Evolutionary conservation across 2,329 filamentous ascomycete genomes (phyloP).

Genomic region (Pseudogymnoascus sp.): DNA sequence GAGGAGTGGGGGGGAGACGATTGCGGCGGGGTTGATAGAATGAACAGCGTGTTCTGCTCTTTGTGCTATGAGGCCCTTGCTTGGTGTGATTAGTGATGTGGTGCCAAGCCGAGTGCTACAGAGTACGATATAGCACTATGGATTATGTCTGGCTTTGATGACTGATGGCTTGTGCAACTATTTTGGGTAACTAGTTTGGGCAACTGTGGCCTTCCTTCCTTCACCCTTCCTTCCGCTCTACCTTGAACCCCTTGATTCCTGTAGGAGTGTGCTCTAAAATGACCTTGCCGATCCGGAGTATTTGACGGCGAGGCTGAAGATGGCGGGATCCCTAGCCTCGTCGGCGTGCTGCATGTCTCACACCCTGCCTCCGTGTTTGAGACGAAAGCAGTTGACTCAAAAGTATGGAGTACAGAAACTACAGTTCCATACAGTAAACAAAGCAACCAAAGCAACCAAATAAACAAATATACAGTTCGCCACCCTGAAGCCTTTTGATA

Average conservation of each 20-base stretch:
- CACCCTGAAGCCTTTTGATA: background rate
- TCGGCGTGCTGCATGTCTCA: background rate
- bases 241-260: background rate
- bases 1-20: constrained; percentile 70
- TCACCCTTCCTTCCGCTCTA: background rate
- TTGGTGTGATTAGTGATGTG: constrained; percentile 4
- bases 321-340: constrained; percentile 4
- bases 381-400: background rate
- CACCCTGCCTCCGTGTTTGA: constrained; percentile 2
- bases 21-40: constrained; percentile 82
- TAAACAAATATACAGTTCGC: background rate
- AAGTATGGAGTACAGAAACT: background rate
- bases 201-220: background rate
- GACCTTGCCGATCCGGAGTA: background rate
- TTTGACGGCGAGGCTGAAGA: background rate
- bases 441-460: background rate
- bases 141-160: background rate
- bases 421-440: background rate
- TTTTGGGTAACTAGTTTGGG: background rate
- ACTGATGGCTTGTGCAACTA: background rate
- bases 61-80: constrained; percentile 9
- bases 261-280: background rate
- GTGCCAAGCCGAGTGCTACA: background rate
- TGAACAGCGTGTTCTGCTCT: constrained; percentile 30
- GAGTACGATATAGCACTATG: background rate